phyloP scores from a whole-genome alignment of 2,329 filamentous ascomycete species.

The Fusarium sublunatum region DNA sequence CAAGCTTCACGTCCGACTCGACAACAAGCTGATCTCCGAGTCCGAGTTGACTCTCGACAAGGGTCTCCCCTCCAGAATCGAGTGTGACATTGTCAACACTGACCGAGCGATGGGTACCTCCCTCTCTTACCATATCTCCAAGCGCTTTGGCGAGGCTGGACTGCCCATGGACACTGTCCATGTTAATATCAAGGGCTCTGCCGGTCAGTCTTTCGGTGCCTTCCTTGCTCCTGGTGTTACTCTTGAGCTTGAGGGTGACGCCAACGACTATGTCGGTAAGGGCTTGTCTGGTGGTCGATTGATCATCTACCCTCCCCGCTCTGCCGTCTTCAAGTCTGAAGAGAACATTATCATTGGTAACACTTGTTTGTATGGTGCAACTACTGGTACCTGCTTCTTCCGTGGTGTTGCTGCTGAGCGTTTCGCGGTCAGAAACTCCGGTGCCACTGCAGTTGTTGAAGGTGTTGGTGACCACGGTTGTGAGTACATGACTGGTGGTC shows the following conservation, averaged over 20 bases:
- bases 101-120: conserved; percentile 94
- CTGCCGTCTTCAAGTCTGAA: conserved; percentile 93
- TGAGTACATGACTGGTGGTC: conserved; percentile 99
- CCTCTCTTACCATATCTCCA: conserved; percentile 94
- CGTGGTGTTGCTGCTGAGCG: conserved; percentile 95
- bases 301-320: conserved; percentile 91
- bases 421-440: conserved; percentile 96
- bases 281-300: conserved; percentile 91
- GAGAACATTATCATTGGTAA: conserved; percentile 96
- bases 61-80: conserved; percentile 90
- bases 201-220: conserved; percentile 95
- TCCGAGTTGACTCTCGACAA: conserved; percentile 95
- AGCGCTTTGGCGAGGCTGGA: conserved; percentile 88
- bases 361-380: conserved; percentile 94
- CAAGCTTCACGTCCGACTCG: conserved; percentile 88
- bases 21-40: conserved; percentile 97
- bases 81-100: conserved; percentile 96
- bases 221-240: conserved; percentile 94
- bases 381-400: conserved; percentile 93
- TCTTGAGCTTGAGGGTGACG: conserved; percentile 92
- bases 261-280: conserved; percentile 98
- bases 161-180: conserved; percentile 94
- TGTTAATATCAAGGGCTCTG: conserved; percentile 95
- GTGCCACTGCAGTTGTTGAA: conserved; percentile 94
- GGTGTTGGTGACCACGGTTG: conserved; percentile 96